A percentile compares a stretch with the other conserved stretches of the same genome.
Evolutionary conservation across 2,329 filamentous ascomycete genomes (phyloP).

Genomic region (Apiospora pterosperma): DNA sequence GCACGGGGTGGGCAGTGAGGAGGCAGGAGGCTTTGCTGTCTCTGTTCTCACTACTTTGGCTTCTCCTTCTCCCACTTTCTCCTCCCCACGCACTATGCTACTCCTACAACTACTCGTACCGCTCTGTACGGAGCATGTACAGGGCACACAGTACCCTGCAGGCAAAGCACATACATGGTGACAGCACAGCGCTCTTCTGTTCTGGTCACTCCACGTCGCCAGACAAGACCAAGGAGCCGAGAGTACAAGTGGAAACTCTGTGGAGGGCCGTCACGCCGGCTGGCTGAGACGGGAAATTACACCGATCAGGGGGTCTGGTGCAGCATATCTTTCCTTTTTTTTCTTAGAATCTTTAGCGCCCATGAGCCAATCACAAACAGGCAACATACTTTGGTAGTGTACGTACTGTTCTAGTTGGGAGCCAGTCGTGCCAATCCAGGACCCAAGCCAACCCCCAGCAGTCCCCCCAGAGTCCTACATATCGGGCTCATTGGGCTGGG

Average conservation of each 20-base stretch:
- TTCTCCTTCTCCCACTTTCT: background rate
- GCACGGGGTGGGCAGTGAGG: background rate
- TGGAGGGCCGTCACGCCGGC: slow-evolving; percentile 2
- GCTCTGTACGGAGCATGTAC: background rate
- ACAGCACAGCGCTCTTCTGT: too few relatives aligned
- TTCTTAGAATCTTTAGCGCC: background rate
- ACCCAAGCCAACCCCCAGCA: background rate
- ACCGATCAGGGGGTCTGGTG: background rate
- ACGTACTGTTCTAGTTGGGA: background rate
- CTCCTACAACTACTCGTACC: too few relatives aligned
- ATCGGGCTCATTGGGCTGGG: background rate
- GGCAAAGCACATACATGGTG: background rate
- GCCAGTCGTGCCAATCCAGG: background rate
- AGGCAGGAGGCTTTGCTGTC: background rate
- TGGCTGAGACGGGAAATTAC: background rate
- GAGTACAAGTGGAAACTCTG: slow-evolving; percentile 1
- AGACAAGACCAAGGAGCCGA: background rate
- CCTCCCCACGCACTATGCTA: slow-evolving; percentile 1
- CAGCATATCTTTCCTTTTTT: background rate
- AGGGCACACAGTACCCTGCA: background rate
- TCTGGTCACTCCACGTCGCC: slow-evolving; percentile 1
- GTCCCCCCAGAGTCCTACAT: background rate
- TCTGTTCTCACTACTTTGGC: background rate
- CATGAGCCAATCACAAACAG: background rate
- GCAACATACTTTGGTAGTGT: background rate